Conservation (phyloP, 2,329 filamentous ascomycete species). For the Fusarium sp. region DNA sequence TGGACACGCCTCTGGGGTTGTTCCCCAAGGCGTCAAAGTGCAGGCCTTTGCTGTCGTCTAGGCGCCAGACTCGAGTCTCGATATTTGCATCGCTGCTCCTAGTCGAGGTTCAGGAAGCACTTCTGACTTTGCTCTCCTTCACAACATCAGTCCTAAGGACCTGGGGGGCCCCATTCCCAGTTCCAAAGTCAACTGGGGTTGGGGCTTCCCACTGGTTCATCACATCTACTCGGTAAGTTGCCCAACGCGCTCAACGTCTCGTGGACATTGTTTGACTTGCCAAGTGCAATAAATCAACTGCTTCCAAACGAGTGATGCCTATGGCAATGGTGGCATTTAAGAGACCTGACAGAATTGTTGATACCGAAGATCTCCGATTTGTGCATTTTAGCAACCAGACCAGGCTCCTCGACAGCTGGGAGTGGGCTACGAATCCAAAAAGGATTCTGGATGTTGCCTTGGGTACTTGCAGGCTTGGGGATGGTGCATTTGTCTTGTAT, state of each 20-base stretch:
- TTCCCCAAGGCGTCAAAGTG: not conserved
- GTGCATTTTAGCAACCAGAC: not conserved
- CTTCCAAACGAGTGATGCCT: not conserved
- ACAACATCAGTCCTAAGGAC: not conserved
- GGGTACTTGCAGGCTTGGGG: not conserved
- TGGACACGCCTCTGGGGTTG: not conserved
- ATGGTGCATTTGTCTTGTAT: not conserved
- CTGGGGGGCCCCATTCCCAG: not conserved
- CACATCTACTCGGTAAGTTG: not conserved
- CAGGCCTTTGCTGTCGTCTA: not conserved
- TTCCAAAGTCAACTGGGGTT: not conserved
- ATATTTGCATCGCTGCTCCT: not conserved
- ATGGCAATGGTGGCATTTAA: not conserved
- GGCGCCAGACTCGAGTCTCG: not conserved
- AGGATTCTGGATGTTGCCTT: not conserved
- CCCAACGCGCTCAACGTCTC: not conserved
- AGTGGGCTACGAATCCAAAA: not conserved
- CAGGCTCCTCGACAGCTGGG: not conserved
- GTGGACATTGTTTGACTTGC: not conserved
- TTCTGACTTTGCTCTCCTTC: not conserved
- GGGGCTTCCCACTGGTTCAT: not conserved
- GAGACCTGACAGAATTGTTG: not conserved
- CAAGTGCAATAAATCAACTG: not conserved
- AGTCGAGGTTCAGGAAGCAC: not conserved
- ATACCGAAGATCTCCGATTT: not conserved